phyloP scores from a whole-genome alignment of 371 early-diverging fungal genomes.

The Blakeslea trispora region DNA sequence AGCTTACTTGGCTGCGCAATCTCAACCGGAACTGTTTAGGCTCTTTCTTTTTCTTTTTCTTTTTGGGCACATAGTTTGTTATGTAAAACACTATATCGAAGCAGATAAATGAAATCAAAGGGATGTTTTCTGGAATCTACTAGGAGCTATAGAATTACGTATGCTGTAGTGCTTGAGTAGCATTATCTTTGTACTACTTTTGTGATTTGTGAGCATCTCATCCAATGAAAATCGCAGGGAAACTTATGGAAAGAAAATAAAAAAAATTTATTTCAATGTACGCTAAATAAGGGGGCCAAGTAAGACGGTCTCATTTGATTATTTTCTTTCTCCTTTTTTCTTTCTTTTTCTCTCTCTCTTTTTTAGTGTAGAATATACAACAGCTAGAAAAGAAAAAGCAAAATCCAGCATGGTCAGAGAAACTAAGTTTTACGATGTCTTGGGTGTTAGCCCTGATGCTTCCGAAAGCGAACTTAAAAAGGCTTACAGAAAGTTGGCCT shows the following conservation, averaged over 20 bases:
- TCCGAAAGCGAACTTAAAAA: constrained; percentile 87
- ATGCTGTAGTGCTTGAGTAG: background rate
- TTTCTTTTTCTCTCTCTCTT: constrained; percentile 7
- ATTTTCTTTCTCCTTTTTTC: constrained; percentile 1
- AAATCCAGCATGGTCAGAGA: constrained; percentile 69
- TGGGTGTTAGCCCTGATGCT: constrained; percentile 85
- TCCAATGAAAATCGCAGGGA: constrained; percentile 16
- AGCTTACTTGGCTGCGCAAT: too few species aligned
- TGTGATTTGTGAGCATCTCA: background rate
- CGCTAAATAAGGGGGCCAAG: constrained; percentile 1
- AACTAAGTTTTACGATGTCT: constrained; percentile 90
- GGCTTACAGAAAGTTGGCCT: constrained; percentile 90
- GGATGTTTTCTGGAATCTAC: too few species aligned
- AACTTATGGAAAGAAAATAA: constrained; percentile 21
- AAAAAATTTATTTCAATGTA: constrained; percentile 14
- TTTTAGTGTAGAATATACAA: background rate
- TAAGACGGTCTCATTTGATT: constrained; percentile 1
- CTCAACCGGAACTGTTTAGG: too few species aligned
- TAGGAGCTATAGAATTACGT: too few species aligned
- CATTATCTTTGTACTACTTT: background rate
- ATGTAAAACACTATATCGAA: too few species aligned
- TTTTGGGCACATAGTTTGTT: too few species aligned
- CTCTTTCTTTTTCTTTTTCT: too few species aligned
- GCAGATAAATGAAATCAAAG: too few species aligned
- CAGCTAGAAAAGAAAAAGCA: background rate